phyloP scores from a whole-genome alignment of 2,329 filamentous ascomycete genomes.

The Calonectria hawksworthii region DNA sequence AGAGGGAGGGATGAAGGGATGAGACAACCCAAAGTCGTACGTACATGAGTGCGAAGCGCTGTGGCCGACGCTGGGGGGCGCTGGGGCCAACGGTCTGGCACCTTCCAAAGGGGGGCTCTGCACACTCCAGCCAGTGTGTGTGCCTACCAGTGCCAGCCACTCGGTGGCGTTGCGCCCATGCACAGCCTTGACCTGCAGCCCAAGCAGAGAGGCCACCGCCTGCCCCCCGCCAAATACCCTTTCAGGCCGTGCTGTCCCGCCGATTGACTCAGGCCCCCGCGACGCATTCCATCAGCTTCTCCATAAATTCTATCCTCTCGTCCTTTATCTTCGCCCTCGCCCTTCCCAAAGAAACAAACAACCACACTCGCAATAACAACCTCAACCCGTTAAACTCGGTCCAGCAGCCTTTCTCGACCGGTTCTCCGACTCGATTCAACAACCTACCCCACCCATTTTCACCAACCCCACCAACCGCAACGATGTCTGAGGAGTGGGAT shows the following conservation, averaged over 20 bases:
- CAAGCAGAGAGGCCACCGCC: conserved; percentile 10
- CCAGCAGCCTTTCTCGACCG: background rate
- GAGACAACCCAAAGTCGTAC: conserved; percentile 3
- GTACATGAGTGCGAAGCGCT: background rate
- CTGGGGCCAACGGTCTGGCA: conserved; percentile 42
- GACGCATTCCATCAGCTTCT: conserved; percentile 49
- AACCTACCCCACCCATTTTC: conserved; percentile 5
- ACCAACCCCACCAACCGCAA: conserved; percentile 46
- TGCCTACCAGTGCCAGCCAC: conserved; percentile 30
- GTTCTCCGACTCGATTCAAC: background rate
- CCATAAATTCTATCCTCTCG: conserved; percentile 46
- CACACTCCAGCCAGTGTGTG: background rate
- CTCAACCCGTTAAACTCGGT: background rate
- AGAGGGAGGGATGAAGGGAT: background rate
- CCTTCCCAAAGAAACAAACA: conserved; percentile 32
- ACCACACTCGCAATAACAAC: conserved; percentile 29
- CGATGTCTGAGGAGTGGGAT: conserved; percentile 83
- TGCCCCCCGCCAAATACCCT: conserved; percentile 36
- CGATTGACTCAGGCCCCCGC: conserved; percentile 56
- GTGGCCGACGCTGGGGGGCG: background rate
- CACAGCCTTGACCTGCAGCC: conserved; percentile 20
- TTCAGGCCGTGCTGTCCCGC: conserved; percentile 47
- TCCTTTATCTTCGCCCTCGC: conserved; percentile 37
- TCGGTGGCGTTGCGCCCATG: conserved; percentile 31
- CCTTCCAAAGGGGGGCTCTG: conserved; percentile 41